Conservation (phyloP, 2,329 filamentous ascomycete genomes). For the Coniella lustricola region DNA sequence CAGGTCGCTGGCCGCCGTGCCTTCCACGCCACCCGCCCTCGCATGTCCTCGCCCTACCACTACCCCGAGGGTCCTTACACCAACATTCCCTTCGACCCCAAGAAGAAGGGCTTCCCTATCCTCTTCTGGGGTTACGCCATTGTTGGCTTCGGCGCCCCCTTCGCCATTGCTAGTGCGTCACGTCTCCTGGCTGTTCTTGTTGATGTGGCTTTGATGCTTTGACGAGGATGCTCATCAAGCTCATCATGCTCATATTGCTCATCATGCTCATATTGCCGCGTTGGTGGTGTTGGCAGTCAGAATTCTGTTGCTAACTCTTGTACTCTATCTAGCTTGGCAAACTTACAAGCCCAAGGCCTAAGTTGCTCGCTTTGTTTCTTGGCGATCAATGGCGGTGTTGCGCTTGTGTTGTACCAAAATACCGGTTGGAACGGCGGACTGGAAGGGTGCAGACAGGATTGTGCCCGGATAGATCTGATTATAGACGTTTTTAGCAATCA, state of each 20-base stretch:
- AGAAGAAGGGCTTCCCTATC: constrained; percentile 75
- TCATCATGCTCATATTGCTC: neutral
- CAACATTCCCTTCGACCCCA: constrained; percentile 96
- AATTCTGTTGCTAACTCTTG: constrained; percentile 17
- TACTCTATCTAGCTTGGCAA: constrained; percentile 38
- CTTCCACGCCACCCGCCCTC: constrained; percentile 84
- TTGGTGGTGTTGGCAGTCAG: too few species aligned
- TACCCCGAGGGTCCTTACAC: constrained; percentile 92
- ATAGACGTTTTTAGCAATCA: constrained; percentile 18
- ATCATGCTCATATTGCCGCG: neutral
- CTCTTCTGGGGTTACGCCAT: constrained; percentile 71
- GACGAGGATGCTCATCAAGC: too few species aligned
- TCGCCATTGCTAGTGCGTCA: constrained; percentile 55
- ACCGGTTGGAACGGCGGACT: constrained; percentile 14
- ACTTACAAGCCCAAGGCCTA: constrained; percentile 40
- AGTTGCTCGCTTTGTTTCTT: constrained; percentile 11
- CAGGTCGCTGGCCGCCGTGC: constrained; percentile 63
- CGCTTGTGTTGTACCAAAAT: constrained; percentile 3
- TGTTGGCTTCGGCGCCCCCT: constrained; percentile 54
- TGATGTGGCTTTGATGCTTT: too few species aligned
- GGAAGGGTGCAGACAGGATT: neutral
- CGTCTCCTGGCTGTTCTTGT: constrained; percentile 13
- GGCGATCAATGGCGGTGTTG: neutral
- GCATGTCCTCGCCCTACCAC: constrained; percentile 88
- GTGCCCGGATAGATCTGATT: constrained; percentile 17